A percentile compares a stretch with the other conserved stretches of the same genome.
Evolutionary conservation across 352 stramenopile species (phyloP).

Genomic region (Phytophthora fragariaefolia): DNA sequence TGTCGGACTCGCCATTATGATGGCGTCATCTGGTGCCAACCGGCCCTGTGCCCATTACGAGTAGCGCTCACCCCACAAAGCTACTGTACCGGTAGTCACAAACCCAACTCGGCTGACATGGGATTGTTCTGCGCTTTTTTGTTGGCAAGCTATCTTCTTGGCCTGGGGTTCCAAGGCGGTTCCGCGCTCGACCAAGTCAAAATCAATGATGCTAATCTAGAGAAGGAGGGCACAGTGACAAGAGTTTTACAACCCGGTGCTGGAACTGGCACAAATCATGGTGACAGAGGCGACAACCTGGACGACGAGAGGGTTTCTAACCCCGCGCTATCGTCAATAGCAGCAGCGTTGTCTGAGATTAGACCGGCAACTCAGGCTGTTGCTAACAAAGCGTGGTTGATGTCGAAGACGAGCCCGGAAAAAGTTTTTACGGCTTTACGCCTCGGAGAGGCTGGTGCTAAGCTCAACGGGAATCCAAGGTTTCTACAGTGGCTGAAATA

Average conservation of each 20-base stretch:
- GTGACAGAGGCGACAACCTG: neutral
- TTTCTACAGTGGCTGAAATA: constrained; percentile 3
- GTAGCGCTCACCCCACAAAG: too few relatives aligned
- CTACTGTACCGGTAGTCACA: too few relatives aligned
- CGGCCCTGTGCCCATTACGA: too few relatives aligned
- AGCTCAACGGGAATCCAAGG: constrained; percentile 4
- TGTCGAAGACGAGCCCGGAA: neutral
- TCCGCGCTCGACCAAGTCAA: neutral
- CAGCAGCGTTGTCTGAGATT: neutral
- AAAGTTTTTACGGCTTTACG: neutral
- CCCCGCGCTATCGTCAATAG: neutral
- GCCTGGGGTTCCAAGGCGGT: neutral
- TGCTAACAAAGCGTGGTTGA: neutral
- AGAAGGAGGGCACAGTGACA: neutral
- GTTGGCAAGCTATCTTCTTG: neutral
- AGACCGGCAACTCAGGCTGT: neutral
- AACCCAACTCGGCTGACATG: too few relatives aligned
- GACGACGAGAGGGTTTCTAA: neutral
- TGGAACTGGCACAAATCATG: too few relatives aligned
- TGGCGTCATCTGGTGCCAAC: too few relatives aligned
- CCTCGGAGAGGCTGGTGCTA: neutral
- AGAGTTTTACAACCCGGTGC: too few relatives aligned
- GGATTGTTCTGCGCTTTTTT: neutral
- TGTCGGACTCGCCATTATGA: too few relatives aligned
- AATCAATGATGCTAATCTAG: neutral